Evolutionary conservation across 768 basidiomycete species (phyloP), one percentile per base, ranked within the genome.

Genomic region (Pisolithus marmoratus): DNA sequence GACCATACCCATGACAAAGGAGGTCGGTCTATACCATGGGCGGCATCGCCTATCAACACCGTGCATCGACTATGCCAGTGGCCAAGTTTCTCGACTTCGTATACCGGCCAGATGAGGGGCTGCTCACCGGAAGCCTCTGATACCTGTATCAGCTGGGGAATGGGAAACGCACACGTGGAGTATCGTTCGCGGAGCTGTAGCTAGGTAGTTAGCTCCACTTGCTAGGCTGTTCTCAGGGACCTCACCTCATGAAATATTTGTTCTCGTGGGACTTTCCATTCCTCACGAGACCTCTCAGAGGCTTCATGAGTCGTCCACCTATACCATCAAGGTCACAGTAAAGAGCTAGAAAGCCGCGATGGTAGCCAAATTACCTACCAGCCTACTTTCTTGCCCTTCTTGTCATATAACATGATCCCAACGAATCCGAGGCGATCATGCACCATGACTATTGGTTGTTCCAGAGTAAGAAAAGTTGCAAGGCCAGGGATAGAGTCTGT

Each of bases 281-380:
- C 64, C 43, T 66, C 62, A 27, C 64, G 60, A 12, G 49, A 40
- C 48, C 62, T 62, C 12, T 64, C 56, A 15, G 60, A 49, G 23
- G 60, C 60, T 27, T 67, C 64, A 27, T 66, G 55, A 0, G 60
- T 57, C 29, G 66, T 64, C 66, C 64, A 67, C 65, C 66, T 66
- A 42, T 11, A 7, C 12, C 8, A 19, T 26, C 14, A 3, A 14
- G 20, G 19, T 22, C 24, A 12, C 36, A 17, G 20, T 29, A 12
- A 29, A 8, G 5, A 15, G 14, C 36, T 3, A 8, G 26, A 12
- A 8, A 38, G 34, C 12, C 34, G 12, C 34, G 5, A 34, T 14
- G 34, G 34, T 34, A 34, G 34, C 34, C 34, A 34, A 34, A 34
- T 34, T 41, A 49, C 64, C 50, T 49, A 58, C 65, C 65, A 67